Base-by-base conservation (phyloP, 805 yeast species). In the Teunomyces tritomae region DNA sequence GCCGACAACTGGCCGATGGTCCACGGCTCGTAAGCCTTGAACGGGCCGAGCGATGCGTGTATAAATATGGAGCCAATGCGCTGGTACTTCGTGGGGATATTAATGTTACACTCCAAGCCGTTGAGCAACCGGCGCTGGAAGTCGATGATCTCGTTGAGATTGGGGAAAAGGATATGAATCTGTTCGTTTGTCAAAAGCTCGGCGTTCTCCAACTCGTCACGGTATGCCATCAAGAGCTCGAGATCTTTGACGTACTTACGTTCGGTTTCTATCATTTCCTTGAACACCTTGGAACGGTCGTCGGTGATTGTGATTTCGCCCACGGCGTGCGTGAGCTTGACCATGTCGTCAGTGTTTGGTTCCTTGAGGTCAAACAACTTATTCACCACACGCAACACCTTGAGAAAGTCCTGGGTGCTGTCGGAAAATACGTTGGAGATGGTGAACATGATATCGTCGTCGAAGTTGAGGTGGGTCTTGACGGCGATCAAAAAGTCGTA, bases 1-100 rank as follows among this genome's bases (percentile, higher is more conserved):
- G 98, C 97, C 3, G 89, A 82, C 55, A 83, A 82, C 66, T 89
- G 97, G 49, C 92, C 92, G 46, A 90, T 77, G 24, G 97, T 88
- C 92, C 96, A 94, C 6, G 96, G 90, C 64, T 90, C 96, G 67
- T 94, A 94, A 8, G 89, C 82, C 53, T 82, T 84, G 70, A 94
- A 94, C 26, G 90, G 92, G 32, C 83, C 82, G 28, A 71, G 66
- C 29, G 91, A 87, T 8, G 94, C 88, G 64, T 86, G 95, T 50
- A 87, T 76, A 64, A 94, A 92, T 1, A 91, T 77, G 1, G 96
- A 86, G 2, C 98, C 99, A 40, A 92, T 82, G 51, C 97, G 77
- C 66, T 91, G 97, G 58, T 81, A 81, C 48, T 80, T 79, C 26
- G 82, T 77, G 2, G 91, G 88, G 2, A 86, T 85, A 36, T 80